These are phyloP conservation scores for Diaporthe longicolla DNA, from an alignment of 2,329 filamentous ascomycete genomes.

Conservation along the genomic window DNA sequence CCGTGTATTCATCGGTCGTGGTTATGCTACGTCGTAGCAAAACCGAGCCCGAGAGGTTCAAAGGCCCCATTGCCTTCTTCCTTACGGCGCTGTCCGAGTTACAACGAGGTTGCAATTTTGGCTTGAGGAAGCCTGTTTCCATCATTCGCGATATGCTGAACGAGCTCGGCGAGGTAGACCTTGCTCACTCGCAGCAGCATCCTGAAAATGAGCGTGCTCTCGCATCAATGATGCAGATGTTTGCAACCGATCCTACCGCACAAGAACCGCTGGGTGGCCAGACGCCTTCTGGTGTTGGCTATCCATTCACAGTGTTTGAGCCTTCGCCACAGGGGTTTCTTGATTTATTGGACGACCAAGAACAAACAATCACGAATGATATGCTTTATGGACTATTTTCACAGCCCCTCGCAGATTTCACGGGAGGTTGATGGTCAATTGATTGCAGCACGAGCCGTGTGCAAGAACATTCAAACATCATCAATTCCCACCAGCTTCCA, in stretches of 20 bases:
- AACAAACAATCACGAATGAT: constrained; percentile 13
- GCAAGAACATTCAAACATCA: background rate
- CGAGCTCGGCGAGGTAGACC: background rate
- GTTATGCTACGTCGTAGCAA: constrained; percentile 1
- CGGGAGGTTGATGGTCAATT: background rate
- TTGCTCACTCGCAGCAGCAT: background rate
- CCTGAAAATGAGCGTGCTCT: background rate
- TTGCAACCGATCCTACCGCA: background rate
- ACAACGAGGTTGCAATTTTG: constrained; percentile 14
- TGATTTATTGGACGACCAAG: constrained; percentile 1
- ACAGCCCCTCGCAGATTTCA: background rate
- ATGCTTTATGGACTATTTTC: constrained; percentile 14
- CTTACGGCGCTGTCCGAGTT: background rate
- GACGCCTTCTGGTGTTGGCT: background rate
- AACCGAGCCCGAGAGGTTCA: constrained; percentile 1
- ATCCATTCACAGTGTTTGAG: background rate
- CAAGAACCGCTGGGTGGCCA: constrained; percentile 1
- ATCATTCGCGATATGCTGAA: background rate
- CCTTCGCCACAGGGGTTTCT: background rate
- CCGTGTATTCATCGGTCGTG: constrained; percentile 8
- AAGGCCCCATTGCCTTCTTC: constrained; percentile 10
- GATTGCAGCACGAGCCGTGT: background rate
- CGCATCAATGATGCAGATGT: constrained; percentile 9
- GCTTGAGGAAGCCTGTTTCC: constrained; percentile 12
- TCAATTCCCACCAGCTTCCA: background rate